Base-by-base conservation (phyloP, 2,329 filamentous ascomycete genomes). In the Saccharata proteae region DNA sequence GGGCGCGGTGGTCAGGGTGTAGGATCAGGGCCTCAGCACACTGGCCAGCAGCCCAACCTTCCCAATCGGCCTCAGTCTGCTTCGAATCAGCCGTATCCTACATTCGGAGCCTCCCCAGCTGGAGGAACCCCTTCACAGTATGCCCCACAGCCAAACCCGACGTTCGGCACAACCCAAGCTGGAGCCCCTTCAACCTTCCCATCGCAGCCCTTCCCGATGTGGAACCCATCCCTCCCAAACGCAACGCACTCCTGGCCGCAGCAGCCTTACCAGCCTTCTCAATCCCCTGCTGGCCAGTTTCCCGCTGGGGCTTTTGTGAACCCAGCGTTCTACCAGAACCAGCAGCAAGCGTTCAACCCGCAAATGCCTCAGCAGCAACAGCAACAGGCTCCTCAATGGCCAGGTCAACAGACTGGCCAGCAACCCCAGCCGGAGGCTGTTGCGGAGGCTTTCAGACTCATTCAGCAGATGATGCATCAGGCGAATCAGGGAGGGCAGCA, bases 221-320 rank as follows among this genome's bases (percentile, higher is more conserved):
- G 28, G 28, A 35, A 21, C 37, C 37, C 36, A 42, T 41, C 26
- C 23, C 21, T 41, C 42, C 32, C 43, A 43, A 25, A 38, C 17
- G 28, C 26, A 26, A 39, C 23, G 26, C 31, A 19, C 25, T 19
- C 26, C 38, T 29, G 13, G 32, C 19, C 30, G 15, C 43, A 21
- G 29, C 41, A 31, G 30, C 34, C 20, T 13, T 37, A 22, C 34
- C 37, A 9, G 30, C 39, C 9, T 29, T 40, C 14, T n/a, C n/a
- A n/a, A 29, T 14, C 26, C 26, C 8, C 13, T 29, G 8, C 14
- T 14, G 10, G 26, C 30, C 7, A 28, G n/a, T 18, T 35, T 16
- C 41, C 49, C 3, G 39, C 45, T 7, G 46, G 47, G 4, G 40
- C 48, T 6, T 54, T 51, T 36, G 42, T 48, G 23, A 55, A 55